phyloP scores from a whole-genome alignment of 2,329 filamentous ascomycete species.

The Monilinia polystroma region DNA sequence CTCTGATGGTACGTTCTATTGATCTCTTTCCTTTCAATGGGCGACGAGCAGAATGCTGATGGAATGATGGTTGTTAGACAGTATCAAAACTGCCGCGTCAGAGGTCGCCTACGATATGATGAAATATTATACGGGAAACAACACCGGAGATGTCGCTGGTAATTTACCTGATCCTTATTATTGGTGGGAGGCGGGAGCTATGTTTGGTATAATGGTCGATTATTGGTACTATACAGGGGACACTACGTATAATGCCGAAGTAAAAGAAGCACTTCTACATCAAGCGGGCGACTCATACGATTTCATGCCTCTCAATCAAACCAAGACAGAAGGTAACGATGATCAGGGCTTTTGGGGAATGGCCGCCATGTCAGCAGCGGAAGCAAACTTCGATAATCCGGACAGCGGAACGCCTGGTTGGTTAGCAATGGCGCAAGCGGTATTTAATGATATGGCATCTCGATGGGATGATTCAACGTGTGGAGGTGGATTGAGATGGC shows the following conservation, averaged over 20 bases:
- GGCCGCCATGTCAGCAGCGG: constrained; percentile 66
- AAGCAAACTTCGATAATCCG: constrained; percentile 61
- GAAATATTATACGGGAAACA: constrained; percentile 51
- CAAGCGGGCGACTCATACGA: constrained; percentile 70
- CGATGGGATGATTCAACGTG: constrained; percentile 71
- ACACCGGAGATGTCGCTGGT: constrained; percentile 51
- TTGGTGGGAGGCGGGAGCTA: constrained; percentile 63
- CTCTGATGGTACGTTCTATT: constrained; percentile 16
- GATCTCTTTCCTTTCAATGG: not conserved
- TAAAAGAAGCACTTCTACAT: constrained; percentile 64
- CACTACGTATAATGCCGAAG: constrained; percentile 61
- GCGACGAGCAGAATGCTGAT: not conserved
- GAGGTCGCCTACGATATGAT: constrained; percentile 50
- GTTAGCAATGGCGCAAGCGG: constrained; percentile 71
- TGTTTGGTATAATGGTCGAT: constrained; percentile 69
- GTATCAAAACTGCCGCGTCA: constrained; percentile 40
- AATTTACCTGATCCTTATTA: constrained; percentile 44
- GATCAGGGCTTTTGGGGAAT: constrained; percentile 74
- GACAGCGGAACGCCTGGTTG: constrained; percentile 57
- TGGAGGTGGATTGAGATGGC: constrained; percentile 76
- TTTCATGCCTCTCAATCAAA: constrained; percentile 75
- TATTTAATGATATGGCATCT: constrained; percentile 66
- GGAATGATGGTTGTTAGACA: constrained; percentile 25
- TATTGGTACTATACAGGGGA: constrained; percentile 84
- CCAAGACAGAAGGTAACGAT: constrained; percentile 61